Base-by-base conservation (phyloP, 2,329 filamentous ascomycete species). In the Teratosphaeriaceae sp. region DNA sequence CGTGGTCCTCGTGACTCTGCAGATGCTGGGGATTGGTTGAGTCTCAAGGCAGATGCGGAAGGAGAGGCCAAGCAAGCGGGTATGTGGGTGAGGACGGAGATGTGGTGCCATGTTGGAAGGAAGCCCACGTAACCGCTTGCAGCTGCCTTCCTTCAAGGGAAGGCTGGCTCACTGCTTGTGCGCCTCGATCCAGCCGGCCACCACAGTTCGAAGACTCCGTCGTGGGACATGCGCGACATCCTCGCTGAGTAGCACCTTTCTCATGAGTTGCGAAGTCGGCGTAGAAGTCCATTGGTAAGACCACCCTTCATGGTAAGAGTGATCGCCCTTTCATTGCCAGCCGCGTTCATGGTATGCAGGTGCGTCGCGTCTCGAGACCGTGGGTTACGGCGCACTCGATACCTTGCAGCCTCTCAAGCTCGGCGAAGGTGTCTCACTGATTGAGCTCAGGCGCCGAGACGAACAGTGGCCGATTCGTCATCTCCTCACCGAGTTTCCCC, bases 361-460 rank as follows among this genome's bases (percentile, higher is more conserved):
- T 13, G 24, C 24, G 8, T 13, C 8, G 13, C 13, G 24, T 8
- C 13, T 13, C 24, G 13, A 13, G 24, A 24, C 12, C 37, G 21
- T 39, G 37, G 5, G 37, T 7, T 5, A 21, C 27, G 5, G 18
- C 60, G 77, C 79, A 84, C 47, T 73, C 66, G 12, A 64, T 60
- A 3, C 72, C 74, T 0, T 78, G 80, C 59, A 84, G 80, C 46
- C 68, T 74, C 62, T 85, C 78, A 52, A 80, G 82, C 57, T 83
- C 80, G 16, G 70, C 69, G 19, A 84, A 58, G 16, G 85, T 79
- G 18, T 78, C 64, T 4, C 75, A 70, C 0, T 80, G 76, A 0
- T 76, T 83, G 6, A 75, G 73, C 0, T 80, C 77, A 51, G 85
- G 86, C 0, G 81, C 84, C 53, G 84, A 80, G 1, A 86, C 76